Base-by-base conservation (phyloP, 805 yeast species). In the Spathaspora arborariae region DNA sequence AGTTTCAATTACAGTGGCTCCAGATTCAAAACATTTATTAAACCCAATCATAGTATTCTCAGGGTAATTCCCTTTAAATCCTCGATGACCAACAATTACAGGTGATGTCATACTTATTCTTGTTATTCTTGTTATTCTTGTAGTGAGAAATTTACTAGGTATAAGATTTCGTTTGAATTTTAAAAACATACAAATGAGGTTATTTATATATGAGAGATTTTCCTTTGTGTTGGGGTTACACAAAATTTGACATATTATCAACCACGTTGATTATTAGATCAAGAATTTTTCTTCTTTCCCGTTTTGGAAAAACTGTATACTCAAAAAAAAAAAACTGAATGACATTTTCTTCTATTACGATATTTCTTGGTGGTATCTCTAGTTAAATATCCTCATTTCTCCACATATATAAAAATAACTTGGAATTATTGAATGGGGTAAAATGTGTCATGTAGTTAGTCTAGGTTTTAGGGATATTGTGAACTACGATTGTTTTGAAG, bases 21-120 rank as follows among this genome's bases (percentile, higher is more conserved):
- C 76, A 16, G 66, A 41, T 13, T 58, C 59, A 48, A 49, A 70
- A 48, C 76, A 70, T 41, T 65, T 58, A 16, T 54, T 52, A 51
- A 72, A 72, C 6, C 75, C 75, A 5, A 42, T 16, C 16, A 72
- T 19, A 8, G 76, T 69, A 52, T 72, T 72, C 51, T 72, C 77
- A 3, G 72, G 60, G 46, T 63, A 66, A 40, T 62, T 56, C 33
- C 63, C 72, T 48, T 72, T 72, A 54, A 65, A 72, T 0, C 77
- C 77, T 42, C 77, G 60, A 49, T 72, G 77, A 41, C 77, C 77
- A 5, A 64, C 62, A 8, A 71, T 65, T 0, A 63, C 56, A 1
- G 71, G 64, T 2, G 54, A 39, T 39, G 41, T 4, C 8, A 37
- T 13, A 13, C 11, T 6, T 30, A 8, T 30, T 30, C 35, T 3